These are phyloP conservation scores for Trichocladium antarcticum DNA, from an alignment of 495 filamentous ascomycete genomes.

Conservation along the genomic window DNA sequence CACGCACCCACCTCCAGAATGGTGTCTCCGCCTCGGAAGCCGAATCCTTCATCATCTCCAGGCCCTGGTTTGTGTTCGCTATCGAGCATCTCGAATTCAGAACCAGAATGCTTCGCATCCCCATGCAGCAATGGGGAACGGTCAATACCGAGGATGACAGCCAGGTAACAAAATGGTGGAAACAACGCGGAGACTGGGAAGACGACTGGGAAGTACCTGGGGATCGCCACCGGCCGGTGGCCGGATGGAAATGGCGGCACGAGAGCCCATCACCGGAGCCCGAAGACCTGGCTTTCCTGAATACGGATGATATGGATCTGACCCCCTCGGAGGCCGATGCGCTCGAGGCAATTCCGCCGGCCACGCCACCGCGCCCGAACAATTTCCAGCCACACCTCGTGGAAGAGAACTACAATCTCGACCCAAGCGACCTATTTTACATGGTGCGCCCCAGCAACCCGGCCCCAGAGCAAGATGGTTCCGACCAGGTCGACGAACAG, in stretches of 20 bases:
- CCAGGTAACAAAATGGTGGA: slow-evolving; percentile 1
- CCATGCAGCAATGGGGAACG: background rate
- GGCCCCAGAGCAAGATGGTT: no score
- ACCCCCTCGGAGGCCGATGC: background rate
- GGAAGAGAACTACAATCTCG: no score
- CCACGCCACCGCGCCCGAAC: background rate
- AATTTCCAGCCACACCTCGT: no score
- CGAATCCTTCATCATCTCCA: slow-evolving; percentile 15
- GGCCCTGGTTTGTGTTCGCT: slow-evolving; percentile 8
- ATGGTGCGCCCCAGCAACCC: no score
- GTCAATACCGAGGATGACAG: background rate
- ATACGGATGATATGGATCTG: background rate
- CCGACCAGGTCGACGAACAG: background rate
- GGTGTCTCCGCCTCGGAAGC: slow-evolving; percentile 4
- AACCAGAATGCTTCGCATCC: background rate
- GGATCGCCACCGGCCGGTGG: background rate
- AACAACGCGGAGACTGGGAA: background rate
- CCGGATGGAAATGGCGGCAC: background rate
- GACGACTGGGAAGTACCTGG: background rate
- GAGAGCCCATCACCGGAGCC: background rate
- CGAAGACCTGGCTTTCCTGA: background rate
- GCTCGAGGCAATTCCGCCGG: background rate
- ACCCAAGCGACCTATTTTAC: no score
- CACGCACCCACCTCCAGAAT: slow-evolving; percentile 1
- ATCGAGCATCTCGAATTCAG: background rate